Percentiles rank a stretch among this genome's conserved stretches.
Evolutionary conservation across 2,329 filamentous ascomycete species (phyloP).

Genomic region (Sporothrix dimorphospora): DNA sequence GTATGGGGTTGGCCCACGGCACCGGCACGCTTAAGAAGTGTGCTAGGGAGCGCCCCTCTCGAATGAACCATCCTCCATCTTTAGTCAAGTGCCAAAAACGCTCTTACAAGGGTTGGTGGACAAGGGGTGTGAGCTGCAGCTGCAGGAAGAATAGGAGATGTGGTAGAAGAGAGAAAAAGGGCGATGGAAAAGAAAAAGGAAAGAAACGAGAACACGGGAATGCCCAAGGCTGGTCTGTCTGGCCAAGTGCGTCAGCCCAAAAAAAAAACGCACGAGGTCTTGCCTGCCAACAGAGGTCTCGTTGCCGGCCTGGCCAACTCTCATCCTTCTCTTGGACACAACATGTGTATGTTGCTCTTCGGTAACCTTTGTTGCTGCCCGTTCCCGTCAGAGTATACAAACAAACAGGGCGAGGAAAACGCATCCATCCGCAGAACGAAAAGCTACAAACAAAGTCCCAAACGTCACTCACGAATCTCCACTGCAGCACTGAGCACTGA

Average conservation of each 20-base stretch:
- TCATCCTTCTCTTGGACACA: not conserved
- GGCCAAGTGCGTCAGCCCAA: not conserved
- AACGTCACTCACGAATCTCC: conserved; percentile 26
- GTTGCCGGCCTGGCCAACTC: not conserved
- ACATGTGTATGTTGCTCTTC: conserved; percentile 20
- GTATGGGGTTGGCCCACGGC: not conserved
- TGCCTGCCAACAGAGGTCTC: conserved; percentile 1
- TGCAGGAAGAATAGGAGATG: conserved; percentile 14
- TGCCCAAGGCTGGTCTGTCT: not conserved
- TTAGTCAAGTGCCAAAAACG: conserved; percentile 28
- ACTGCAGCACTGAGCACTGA: conserved; percentile 27
- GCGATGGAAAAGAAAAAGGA: conserved; percentile 21
- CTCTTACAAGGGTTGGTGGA: conserved; percentile 13
- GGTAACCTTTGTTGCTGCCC: conserved; percentile 25
- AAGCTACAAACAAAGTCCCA: conserved; percentile 7
- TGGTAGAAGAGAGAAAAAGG: conserved; percentile 13
- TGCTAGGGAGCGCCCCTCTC: not conserved
- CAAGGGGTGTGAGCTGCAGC: not conserved
- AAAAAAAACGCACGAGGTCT: not conserved
- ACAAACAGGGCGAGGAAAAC: conserved; percentile 23
- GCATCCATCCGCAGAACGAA: conserved; percentile 16
- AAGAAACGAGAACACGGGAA: conserved; percentile 3
- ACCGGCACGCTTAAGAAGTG: not conserved
- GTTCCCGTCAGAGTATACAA: conserved; percentile 22
- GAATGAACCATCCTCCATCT: conserved; percentile 4